Conservation (phyloP, 371 early-diverging fungal species). For the Mortierella sp. region DNA sequence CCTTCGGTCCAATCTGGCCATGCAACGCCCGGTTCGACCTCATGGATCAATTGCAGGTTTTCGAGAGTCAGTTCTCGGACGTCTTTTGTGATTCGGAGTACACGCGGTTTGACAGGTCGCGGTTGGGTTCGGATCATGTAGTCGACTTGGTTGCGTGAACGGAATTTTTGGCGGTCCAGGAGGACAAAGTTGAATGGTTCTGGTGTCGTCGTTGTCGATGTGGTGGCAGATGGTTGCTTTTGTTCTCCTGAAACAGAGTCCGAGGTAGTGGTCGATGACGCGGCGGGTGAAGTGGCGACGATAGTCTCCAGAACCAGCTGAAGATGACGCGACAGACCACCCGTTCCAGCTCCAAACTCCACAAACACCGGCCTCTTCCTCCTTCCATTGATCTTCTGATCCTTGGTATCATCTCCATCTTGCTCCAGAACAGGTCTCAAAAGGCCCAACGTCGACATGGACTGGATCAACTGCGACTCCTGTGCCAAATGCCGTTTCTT, state of each 20-base stretch:
- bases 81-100: constrained; percentile 55
- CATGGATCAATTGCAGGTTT: constrained; percentile 46
- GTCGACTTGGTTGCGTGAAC: constrained; percentile 54
- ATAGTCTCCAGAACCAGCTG: constrained; percentile 46
- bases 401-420: neutral
- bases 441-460: constrained; percentile 32
- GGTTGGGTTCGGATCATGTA: constrained; percentile 57
- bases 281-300: neutral
- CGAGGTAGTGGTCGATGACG: neutral
- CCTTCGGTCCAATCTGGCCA: constrained; percentile 43
- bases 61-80: constrained; percentile 34
- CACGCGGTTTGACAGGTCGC: constrained; percentile 46
- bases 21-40: constrained; percentile 38
- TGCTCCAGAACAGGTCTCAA: constrained; percentile 18
- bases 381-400: neutral
- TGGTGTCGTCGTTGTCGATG: neutral
- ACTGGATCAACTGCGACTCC: constrained; percentile 46
- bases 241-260: neutral
- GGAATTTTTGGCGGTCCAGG: constrained; percentile 51
- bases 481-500: constrained; percentile 52
- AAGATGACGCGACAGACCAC: constrained; percentile 48
- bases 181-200: constrained; percentile 51
- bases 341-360: constrained; percentile 57
- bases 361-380: constrained; percentile 36
- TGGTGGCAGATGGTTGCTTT: neutral